Percentiles rank a stretch among this genome's conserved stretches.
phyloP scores from a whole-genome alignment of 163 green algal species.

The Scenedesmus sp. region DNA sequence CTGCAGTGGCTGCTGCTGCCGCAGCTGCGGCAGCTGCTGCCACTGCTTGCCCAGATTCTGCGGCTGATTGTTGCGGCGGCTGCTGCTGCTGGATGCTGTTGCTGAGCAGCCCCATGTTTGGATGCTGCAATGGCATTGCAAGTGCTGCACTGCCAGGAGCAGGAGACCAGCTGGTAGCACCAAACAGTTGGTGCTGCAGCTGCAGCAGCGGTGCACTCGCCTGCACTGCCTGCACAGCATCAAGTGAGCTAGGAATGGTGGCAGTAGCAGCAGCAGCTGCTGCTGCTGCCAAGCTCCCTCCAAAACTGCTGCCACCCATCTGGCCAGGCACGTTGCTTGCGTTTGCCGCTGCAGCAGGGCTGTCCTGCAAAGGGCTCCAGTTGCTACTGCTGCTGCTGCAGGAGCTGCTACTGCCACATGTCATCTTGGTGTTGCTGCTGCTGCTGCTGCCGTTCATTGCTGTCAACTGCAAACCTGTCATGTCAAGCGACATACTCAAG shows the following conservation, averaged over 20 bases:
- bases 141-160: neutral
- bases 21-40: neutral
- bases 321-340: neutral
- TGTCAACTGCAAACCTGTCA: neutral
- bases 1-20: neutral
- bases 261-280: neutral
- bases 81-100: neutral
- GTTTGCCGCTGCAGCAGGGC: neutral
- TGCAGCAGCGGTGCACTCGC: neutral
- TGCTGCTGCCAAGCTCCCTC: neutral
- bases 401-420: neutral
- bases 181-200: neutral
- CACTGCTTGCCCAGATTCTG: neutral
- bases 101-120: neutral
- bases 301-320: neutral
- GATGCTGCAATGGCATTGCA: neutral
- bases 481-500: neutral
- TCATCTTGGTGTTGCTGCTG: neutral
- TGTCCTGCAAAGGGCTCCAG: neutral
- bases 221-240: neutral
- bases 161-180: neutral
- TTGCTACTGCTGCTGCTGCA: conserved; percentile 10
- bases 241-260: neutral
- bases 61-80: neutral
- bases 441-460: neutral